phyloP scores from a whole-genome alignment of 108 stramenopile species.

The Nitzschia inconspicua region DNA sequence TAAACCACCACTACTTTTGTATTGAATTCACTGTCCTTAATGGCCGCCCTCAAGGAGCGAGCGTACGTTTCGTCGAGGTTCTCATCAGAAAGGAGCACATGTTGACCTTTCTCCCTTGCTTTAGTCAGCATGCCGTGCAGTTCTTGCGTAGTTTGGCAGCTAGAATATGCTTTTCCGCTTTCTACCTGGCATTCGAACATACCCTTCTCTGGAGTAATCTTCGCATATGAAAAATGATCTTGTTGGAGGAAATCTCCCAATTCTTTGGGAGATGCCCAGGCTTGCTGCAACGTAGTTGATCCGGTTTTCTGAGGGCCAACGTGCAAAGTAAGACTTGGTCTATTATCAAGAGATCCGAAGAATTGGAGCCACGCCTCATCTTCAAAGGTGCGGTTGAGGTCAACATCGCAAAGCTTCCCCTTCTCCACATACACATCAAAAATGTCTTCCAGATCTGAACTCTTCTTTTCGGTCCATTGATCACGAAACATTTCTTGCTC shows the following conservation, averaged over 20 bases:
- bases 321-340: background rate
- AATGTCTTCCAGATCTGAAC: background rate
- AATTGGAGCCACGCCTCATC: background rate
- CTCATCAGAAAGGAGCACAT: background rate
- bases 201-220: background rate
- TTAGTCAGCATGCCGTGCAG: background rate
- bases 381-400: background rate
- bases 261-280: constrained; percentile 1
- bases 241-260: background rate
- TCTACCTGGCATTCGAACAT: constrained; percentile 2
- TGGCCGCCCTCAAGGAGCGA: background rate
- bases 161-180: background rate
- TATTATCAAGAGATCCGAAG: background rate
- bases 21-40: background rate
- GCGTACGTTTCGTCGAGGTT: constrained; percentile 1
- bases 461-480: background rate
- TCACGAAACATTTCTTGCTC: constrained; percentile 1
- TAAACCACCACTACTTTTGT: constrained; percentile 1
- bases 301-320: constrained; percentile 3
- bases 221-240: background rate
- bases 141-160: background rate
- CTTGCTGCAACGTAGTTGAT: background rate
- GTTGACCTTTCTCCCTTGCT: background rate
- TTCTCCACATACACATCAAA: background rate
- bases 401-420: constrained; percentile 7